Conservation (phyloP, 306 rosid genomes). For the Prunus mume region DNA sequence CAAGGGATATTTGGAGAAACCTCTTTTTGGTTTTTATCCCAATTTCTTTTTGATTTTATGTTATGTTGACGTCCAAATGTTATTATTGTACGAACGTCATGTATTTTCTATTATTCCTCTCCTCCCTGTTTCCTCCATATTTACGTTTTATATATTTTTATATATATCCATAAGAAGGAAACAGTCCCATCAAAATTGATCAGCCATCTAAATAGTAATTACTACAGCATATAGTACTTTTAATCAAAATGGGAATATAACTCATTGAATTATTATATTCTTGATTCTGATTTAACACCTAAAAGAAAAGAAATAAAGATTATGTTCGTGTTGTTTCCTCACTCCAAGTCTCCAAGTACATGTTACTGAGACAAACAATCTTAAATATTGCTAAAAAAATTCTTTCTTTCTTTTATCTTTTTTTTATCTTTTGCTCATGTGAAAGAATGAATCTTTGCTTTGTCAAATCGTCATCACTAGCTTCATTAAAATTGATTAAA, state of each 20-base stretch:
- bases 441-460: slow-evolving; percentile 16
- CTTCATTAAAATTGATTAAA: slow-evolving; percentile 5
- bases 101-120: too few relatives aligned
- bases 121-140: too few relatives aligned
- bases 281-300: slow-evolving; percentile 24
- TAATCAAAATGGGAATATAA: slow-evolving; percentile 2
- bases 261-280: slow-evolving; percentile 6
- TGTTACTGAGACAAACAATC: background rate
- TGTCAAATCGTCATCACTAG: background rate
- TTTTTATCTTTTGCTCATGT: background rate
- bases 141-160: too few relatives aligned
- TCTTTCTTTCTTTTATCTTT: too few relatives aligned
- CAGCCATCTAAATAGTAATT: background rate
- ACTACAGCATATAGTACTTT: background rate
- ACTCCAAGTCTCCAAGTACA: slow-evolving; percentile 10
- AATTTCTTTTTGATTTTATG: too few relatives aligned
- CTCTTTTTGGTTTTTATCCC: background rate
- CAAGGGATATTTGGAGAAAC: background rate
- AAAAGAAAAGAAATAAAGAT: slow-evolving; percentile 3
- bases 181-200: background rate
- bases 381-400: slow-evolving; percentile 1
- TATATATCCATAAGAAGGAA: background rate
- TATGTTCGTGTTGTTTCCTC: slow-evolving; percentile 13
- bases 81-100: rapidly evolving
- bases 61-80: rapidly evolving